A percentile compares a stretch with the other conserved stretches of the same genome.
phyloP scores from a whole-genome alignment of 2,329 filamentous ascomycete genomes.

The Xylaria sp. region DNA sequence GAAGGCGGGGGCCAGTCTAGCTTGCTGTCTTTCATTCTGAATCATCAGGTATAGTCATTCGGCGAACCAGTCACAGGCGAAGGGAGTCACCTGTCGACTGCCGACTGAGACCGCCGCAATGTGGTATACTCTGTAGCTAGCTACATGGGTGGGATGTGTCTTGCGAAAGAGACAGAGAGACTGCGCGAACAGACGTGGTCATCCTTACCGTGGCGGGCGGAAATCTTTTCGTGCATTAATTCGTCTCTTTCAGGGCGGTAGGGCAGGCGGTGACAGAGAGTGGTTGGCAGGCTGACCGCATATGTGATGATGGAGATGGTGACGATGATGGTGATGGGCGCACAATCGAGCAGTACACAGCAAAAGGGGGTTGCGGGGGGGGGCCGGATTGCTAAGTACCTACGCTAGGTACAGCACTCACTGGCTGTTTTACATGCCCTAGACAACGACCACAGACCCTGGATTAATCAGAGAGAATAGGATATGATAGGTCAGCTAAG shows the following conservation, averaged over 20 bases:
- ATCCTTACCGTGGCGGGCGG: constrained; percentile 17
- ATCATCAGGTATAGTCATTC: constrained; percentile 26
- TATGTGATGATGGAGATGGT: constrained; percentile 11
- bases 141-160: constrained; percentile 18
- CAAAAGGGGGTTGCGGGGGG: neutral
- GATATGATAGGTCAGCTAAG: constrained; percentile 24
- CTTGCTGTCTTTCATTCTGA: constrained; percentile 13
- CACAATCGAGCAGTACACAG: neutral
- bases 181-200: constrained; percentile 21
- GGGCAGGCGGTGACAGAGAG: constrained; percentile 35
- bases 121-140: neutral
- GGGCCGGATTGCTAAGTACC: neutral
- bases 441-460: constrained; percentile 4
- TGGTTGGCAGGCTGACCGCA: constrained; percentile 37
- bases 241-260: constrained; percentile 23
- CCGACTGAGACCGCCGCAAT: neutral
- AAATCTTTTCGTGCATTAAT: constrained; percentile 25
- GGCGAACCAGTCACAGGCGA: constrained; percentile 16
- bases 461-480: neutral
- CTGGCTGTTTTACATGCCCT: constrained; percentile 12
- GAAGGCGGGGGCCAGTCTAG: constrained; percentile 13
- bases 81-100: constrained; percentile 19
- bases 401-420: neutral
- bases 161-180: neutral
- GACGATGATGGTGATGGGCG: constrained; percentile 5